Conservation (phyloP, 257 asterid genomes). For the Catharanthus roseus region DNA sequence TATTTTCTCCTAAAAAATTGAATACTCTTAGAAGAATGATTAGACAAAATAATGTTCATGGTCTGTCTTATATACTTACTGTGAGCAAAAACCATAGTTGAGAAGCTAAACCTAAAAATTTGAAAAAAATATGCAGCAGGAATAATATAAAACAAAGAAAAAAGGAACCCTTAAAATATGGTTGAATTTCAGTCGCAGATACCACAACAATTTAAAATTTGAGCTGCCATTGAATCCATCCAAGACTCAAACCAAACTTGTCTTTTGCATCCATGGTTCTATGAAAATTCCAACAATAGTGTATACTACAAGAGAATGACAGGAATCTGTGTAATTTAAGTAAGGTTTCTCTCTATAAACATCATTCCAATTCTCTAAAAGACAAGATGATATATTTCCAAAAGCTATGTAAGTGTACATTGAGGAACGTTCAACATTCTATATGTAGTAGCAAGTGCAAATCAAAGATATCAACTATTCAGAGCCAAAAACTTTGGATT, state of each 20-base stretch:
- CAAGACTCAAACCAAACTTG: not conserved
- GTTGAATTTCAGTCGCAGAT: too few relatives aligned
- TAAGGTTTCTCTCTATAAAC: too few relatives aligned
- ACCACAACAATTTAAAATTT: not conserved
- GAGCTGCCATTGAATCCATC: not conserved
- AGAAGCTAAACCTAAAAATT: too few relatives aligned
- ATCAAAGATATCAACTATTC: not conserved
- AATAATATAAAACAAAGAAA: too few relatives aligned
- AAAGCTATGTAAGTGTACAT: not conserved
- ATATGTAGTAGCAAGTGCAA: not conserved
- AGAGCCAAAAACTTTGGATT: not conserved
- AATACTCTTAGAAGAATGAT: constrained; percentile 2
- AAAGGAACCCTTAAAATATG: too few relatives aligned
- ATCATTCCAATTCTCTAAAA: not conserved
- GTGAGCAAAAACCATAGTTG: constrained; percentile 35
- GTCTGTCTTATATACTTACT: constrained; percentile 34
- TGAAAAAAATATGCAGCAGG: too few relatives aligned
- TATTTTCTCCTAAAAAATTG: constrained; percentile 58
- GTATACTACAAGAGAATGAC: not conserved
- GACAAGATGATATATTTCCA: not conserved
- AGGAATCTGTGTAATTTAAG: not conserved
- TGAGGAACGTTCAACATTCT: not conserved
- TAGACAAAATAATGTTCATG: constrained; percentile 3
- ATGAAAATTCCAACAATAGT: not conserved
- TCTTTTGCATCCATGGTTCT: not conserved